Percentiles rank a stretch among this genome's conserved stretches.
Evolutionary conservation across 78 protist genomes (phyloP).

Genomic region (Trichosphaerium sp.): DNA sequence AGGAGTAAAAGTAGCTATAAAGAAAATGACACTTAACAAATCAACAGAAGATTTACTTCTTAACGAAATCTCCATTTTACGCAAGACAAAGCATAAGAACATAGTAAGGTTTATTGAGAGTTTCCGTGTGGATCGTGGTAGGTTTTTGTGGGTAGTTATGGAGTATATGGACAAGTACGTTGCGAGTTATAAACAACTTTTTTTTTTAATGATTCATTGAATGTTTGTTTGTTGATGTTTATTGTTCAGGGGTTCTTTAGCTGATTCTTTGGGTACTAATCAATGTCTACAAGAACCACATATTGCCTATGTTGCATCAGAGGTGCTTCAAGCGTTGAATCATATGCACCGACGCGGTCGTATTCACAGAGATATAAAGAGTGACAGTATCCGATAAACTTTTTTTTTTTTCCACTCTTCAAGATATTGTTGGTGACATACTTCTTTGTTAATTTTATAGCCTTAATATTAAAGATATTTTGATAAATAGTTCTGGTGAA

Average conservation of each 20-base stretch:
- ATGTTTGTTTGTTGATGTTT: too few relatives aligned
- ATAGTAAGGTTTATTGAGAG: conserved; percentile 54
- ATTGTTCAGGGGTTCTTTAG: conserved; percentile 67
- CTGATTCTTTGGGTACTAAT: conserved; percentile 42
- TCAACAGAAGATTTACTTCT: conserved; percentile 20
- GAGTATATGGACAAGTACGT: conserved; percentile 53
- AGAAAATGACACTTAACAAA: conserved; percentile 53
- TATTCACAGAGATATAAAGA: conserved; percentile 74
- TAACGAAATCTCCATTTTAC: conserved; percentile 58
- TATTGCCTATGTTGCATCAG: conserved; percentile 36
- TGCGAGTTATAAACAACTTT: too few relatives aligned
- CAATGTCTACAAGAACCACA: conserved; percentile 36
- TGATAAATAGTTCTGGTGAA: conserved; percentile 5
- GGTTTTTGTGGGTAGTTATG: conserved; percentile 64
- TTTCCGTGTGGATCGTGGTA: conserved; percentile 34
- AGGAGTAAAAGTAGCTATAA: conserved; percentile 41
- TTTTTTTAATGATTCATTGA: too few relatives aligned
- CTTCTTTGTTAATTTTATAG: conserved; percentile 36
- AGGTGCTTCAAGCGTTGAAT: conserved; percentile 44
- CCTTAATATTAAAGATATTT: not conserved
- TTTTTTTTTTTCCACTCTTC: too few relatives aligned
- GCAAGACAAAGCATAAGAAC: conserved; percentile 28
- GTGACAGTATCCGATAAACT: conserved; percentile 59
- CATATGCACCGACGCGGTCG: conserved; percentile 40
- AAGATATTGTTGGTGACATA: conserved; percentile 10